Evolutionary conservation across 441 rosid genomes (phyloP), one percentile per base, ranked within the genome.

Genomic region (Omphalea diandra): DNA sequence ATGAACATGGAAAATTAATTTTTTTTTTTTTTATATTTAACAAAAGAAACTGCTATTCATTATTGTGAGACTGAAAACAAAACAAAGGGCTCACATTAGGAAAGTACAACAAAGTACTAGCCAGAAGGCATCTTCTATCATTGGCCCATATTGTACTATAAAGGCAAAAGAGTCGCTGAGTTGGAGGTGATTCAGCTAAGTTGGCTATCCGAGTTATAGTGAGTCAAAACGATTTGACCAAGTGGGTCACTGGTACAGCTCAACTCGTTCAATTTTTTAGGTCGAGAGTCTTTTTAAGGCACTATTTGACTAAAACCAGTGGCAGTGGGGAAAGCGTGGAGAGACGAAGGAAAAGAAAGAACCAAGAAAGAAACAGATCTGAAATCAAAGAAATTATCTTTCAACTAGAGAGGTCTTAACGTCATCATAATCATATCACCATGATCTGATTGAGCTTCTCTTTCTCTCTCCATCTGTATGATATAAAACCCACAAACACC

Each of bases 301-400:
- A 74, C 65, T 72, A 61, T 75, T 83, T 85, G 81, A 77, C 82
- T 73, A 46, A 62, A 85, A 58, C 35, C 80, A 74, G 79, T 33
- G n/a, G n/a, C n/a, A 54, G 74, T 67, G 74, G 22, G 60, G 44
- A n/a, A n/a, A n/a, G n/a, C 57, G 38, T 35, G 72, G 55, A 18
- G 58, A 43, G 71, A 41, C 24, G 65, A 26, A 58, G 67, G 52
- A 65, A 38, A 73, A 35, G 56, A 65, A 73, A 53, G 36, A 33
- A 63, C n/a, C n/a, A n/a, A n/a, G n/a, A n/a, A n/a, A n/a, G 79
- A 71, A 57, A 65, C 65, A 78, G 88, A 84, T 84, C 86, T 82
- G 84, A 79, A 76, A 75, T n/a, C 69, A 55, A 58, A 68, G 63
- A 36, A 67, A 29, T 52, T 35, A 44, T 61, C 70, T 77, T 62